Percentiles rank a stretch among this genome's conserved stretches.
phyloP scores from a whole-genome alignment of 2,329 filamentous ascomycete species.

The Aspergillus pseudotamarii region DNA sequence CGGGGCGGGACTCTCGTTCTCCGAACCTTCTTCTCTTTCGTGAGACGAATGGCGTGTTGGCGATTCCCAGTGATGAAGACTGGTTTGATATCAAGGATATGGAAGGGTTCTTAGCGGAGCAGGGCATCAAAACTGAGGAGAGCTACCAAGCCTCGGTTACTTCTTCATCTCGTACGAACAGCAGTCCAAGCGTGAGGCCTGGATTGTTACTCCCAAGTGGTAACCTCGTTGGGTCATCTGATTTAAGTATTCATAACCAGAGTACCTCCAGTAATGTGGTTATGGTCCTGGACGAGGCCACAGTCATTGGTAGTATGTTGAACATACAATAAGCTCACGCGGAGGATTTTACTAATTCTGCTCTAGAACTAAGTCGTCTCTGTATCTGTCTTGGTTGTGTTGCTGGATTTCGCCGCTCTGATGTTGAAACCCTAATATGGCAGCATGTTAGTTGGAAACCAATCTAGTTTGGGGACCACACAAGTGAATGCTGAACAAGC shows the following conservation, averaged over 20 bases:
- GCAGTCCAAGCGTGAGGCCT: neutral
- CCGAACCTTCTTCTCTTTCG: neutral
- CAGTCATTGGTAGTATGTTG: neutral
- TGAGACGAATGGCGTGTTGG: neutral
- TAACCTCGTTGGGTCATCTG: neutral
- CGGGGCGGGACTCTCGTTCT: neutral
- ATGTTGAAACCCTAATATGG: neutral
- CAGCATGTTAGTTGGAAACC: slow-evolving; percentile 3
- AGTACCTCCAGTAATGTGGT: neutral
- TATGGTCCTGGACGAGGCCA: neutral
- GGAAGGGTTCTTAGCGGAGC: neutral
- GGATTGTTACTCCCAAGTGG: neutral
- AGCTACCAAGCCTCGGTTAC: neutral
- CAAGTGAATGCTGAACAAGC: neutral
- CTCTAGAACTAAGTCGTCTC: neutral
- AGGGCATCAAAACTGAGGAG: neutral
- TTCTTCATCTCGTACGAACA: neutral
- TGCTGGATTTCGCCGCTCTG: neutral
- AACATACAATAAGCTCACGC: too few relatives aligned
- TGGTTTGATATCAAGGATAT: slow-evolving; percentile 1
- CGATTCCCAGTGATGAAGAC: neutral
- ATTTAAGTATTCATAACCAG: neutral
- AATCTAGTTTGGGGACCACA: neutral
- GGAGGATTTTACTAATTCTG: neutral
- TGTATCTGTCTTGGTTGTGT: slow-evolving; percentile 4